phyloP scores from a whole-genome alignment of 2,329 filamentous ascomycete species.

The Verticillium nonalfalfae region DNA sequence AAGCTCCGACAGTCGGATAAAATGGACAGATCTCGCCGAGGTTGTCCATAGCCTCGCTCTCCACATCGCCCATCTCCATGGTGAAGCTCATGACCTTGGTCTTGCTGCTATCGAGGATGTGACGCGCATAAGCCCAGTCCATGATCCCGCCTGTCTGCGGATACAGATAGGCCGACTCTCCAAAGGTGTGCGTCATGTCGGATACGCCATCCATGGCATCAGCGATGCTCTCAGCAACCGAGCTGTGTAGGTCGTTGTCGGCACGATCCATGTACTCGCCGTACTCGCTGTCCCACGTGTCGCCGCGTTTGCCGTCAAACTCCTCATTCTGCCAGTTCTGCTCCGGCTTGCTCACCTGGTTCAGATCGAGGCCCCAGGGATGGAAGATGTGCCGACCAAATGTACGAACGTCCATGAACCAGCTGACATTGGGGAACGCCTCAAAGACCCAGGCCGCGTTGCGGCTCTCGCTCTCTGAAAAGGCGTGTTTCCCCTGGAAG shows the following conservation, averaged over 20 bases:
- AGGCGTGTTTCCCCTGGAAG: constrained; percentile 43
- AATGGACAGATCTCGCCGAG: constrained; percentile 21
- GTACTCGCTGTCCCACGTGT: constrained; percentile 30
- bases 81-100: constrained; percentile 35
- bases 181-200: constrained; percentile 24
- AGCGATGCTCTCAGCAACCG: constrained; percentile 23
- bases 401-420: constrained; percentile 54
- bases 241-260: constrained; percentile 23
- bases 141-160: constrained; percentile 35
- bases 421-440: constrained; percentile 39
- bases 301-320: constrained; percentile 39
- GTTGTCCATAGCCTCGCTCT: constrained; percentile 8
- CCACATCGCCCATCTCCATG: constrained; percentile 38
- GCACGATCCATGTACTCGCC: constrained; percentile 33
- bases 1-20: constrained; percentile 35
- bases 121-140: constrained; percentile 38
- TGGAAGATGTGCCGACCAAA: constrained; percentile 45
- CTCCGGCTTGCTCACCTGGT: constrained; percentile 32
- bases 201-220: constrained; percentile 29
- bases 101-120: constrained; percentile 25
- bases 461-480: constrained; percentile 50
- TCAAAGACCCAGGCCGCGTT: constrained; percentile 46
- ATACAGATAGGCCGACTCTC: constrained; percentile 32
- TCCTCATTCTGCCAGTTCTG: constrained; percentile 44
- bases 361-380: constrained; percentile 49